Conservation (phyloP, 345 rosid species). For the Salix viminalis region DNA sequence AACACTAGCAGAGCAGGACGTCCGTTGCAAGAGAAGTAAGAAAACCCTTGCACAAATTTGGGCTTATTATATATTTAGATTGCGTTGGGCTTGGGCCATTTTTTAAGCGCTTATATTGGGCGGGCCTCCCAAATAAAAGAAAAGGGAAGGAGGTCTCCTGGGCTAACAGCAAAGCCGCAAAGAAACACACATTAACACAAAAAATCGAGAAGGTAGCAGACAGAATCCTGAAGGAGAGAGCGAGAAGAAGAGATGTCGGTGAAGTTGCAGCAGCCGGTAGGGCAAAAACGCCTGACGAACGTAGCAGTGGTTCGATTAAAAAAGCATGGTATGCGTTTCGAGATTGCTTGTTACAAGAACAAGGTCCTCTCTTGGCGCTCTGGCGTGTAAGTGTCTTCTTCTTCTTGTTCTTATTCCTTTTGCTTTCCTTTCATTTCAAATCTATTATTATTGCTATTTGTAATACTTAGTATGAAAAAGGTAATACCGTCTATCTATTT, state of each 20-base stretch:
- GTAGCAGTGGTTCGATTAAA: slow-evolving; percentile 92
- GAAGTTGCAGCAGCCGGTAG: slow-evolving; percentile 76
- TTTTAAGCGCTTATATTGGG: background rate
- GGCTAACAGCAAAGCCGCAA: background rate
- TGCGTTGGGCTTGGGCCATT: background rate
- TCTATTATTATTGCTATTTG: too few species aligned
- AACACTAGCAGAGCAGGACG: background rate
- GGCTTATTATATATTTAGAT: too few species aligned
- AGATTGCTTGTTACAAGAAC: slow-evolving; percentile 96
- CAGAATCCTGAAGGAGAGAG: background rate
- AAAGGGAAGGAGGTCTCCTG: too few species aligned
- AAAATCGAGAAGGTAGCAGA: background rate
- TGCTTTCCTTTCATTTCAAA: background rate
- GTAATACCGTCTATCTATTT: background rate
- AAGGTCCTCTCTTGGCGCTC: slow-evolving; percentile 99
- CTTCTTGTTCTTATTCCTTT: background rate
- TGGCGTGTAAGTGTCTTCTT: slow-evolving; percentile 55
- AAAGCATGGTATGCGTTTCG: slow-evolving; percentile 83
- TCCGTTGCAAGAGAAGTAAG: background rate
- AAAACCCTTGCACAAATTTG: background rate
- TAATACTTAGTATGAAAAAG: background rate
- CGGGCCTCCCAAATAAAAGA: background rate
- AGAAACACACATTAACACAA: background rate
- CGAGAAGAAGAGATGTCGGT: slow-evolving; percentile 53
- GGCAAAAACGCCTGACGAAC: slow-evolving; percentile 92